phyloP scores from a whole-genome alignment of 441 rosid species.

The Gossypium schwendimanii region DNA sequence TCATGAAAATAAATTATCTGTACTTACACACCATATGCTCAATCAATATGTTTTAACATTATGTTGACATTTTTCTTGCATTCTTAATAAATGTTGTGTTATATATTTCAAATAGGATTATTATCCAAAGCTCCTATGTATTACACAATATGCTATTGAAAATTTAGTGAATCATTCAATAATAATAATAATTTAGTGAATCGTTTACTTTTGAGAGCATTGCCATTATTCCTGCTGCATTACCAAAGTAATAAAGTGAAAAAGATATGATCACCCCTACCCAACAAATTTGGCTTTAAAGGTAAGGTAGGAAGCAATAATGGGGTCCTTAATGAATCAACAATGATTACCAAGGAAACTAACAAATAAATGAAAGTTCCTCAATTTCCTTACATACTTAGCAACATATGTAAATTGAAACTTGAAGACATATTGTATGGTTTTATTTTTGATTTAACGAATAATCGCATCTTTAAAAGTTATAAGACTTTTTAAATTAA shows the following conservation, averaged over 20 bases:
- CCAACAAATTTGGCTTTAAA: conserved; percentile 5
- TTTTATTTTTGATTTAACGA: no score
- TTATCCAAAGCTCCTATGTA: background rate
- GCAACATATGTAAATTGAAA: no score
- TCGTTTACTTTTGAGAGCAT: background rate
- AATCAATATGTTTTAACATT: no score
- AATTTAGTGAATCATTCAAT: no score
- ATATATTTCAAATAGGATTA: background rate
- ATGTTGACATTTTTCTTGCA: no score
- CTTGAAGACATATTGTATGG: no score
- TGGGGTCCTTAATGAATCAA: background rate
- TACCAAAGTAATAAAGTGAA: no score
- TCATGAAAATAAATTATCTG: no score
- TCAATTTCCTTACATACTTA: background rate
- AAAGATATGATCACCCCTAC: background rate
- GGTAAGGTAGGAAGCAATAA: background rate
- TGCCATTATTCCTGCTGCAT: background rate
- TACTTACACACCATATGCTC: no score
- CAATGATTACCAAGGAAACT: background rate
- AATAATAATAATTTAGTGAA: background rate
- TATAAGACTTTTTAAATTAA: background rate
- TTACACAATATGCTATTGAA: no score
- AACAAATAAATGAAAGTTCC: background rate
- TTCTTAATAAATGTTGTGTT: background rate
- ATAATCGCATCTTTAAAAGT: no score